A percentile compares a stretch with the other conserved stretches of the same genome.
phyloP scores from a whole-genome alignment of 305 asterid genomes.

The Ilex paraguariensis region DNA sequence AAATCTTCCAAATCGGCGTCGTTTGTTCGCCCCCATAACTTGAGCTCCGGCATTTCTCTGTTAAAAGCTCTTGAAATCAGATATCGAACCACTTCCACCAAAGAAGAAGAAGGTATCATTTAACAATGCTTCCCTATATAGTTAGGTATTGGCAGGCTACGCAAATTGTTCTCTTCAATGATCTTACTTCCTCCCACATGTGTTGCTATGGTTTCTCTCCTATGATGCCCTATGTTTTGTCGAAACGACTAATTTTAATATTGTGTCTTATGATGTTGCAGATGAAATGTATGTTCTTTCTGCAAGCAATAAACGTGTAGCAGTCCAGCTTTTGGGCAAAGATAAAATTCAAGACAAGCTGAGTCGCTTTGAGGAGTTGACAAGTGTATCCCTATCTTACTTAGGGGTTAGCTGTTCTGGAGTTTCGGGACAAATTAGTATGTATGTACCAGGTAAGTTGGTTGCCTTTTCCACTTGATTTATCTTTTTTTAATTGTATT shows the following conservation, averaged over 20 bases:
- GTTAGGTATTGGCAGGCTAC: no score
- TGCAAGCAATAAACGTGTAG: conserved; percentile 74
- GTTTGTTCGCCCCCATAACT: conserved; percentile 62
- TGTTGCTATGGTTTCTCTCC: neutral
- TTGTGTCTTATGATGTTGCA: conserved; percentile 23
- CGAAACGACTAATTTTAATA: conserved; percentile 10
- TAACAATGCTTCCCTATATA: neutral
- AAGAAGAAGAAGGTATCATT: conserved; percentile 80
- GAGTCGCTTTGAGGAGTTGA: conserved; percentile 82
- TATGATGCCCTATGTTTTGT: neutral
- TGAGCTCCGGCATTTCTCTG: conserved; percentile 66
- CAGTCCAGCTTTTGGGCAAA: conserved; percentile 82
- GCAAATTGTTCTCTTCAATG: neutral
- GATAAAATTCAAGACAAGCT: conserved; percentile 74
- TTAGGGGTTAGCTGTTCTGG: conserved; percentile 77
- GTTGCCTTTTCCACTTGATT: conserved; percentile 4
- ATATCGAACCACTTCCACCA: conserved; percentile 57
- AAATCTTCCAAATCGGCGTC: conserved; percentile 68
- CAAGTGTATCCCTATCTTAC: conserved; percentile 63
- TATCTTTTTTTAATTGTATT: conserved; percentile 5
- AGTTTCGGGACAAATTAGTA: conserved; percentile 35
- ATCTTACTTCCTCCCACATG: neutral
- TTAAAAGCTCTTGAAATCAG: conserved; percentile 74
- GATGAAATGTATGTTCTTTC: conserved; percentile 99
- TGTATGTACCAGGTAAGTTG: conserved; percentile 71